Percentiles rank a stretch among this genome's conserved stretches.
Conservation (phyloP, 2,329 filamentous ascomycete species). For the Pseudovirgaria hyperparasitica region DNA sequence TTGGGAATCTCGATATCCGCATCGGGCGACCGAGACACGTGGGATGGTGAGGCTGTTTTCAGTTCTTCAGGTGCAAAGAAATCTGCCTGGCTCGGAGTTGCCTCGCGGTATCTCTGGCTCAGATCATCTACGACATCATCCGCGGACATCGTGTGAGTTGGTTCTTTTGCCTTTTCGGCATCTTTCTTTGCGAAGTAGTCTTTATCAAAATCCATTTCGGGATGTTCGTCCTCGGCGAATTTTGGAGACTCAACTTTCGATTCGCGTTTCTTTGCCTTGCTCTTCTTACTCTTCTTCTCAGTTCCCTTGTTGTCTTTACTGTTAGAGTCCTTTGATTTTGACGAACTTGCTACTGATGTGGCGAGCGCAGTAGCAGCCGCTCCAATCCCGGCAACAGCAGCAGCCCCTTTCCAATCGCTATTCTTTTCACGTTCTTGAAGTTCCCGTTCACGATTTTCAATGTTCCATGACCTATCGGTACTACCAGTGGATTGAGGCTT, state of each 20-base stretch:
- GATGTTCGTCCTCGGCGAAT: no score
- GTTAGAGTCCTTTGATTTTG: constrained; percentile 10
- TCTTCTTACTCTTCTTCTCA: no score
- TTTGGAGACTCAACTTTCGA: no score
- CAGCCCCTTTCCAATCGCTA: constrained; percentile 23
- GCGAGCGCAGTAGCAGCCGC: constrained; percentile 21
- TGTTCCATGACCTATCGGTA: no score
- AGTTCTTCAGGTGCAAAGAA: constrained; percentile 36
- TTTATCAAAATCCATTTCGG: no score
- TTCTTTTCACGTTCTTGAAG: constrained; percentile 20
- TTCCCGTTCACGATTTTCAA: constrained; percentile 10
- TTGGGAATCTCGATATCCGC: constrained; percentile 32
- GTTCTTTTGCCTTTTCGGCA: constrained; percentile 6
- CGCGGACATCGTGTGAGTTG: not conserved
- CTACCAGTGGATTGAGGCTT: no score
- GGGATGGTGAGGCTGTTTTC: no score
- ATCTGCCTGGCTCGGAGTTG: constrained; percentile 28
- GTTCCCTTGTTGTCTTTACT: constrained; percentile 4
- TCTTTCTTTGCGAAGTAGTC: constrained; percentile 31
- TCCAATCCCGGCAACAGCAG: constrained; percentile 19
- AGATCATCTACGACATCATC: not conserved
- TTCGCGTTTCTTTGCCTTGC: not conserved
- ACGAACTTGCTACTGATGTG: constrained; percentile 17
- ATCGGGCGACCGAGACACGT: no score
- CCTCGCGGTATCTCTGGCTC: constrained; percentile 27